phyloP scores from a whole-genome alignment of 331 rosid species.

The Acacia concinna region DNA sequence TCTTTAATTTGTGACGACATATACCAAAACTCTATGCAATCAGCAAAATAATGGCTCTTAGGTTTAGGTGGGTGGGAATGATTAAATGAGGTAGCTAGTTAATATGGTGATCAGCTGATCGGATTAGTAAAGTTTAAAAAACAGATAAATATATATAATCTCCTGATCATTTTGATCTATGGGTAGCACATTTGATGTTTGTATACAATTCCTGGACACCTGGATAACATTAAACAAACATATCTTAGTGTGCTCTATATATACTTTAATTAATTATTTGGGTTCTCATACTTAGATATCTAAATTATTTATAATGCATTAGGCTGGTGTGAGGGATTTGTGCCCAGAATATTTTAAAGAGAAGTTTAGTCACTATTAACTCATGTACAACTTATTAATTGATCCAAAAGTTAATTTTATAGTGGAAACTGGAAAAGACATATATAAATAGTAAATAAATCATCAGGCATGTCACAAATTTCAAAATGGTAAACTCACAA shows the following conservation, averaged over 20 bases:
- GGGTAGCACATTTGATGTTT: not conserved
- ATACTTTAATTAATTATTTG: not conserved
- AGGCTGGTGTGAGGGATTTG: not conserved
- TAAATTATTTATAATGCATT: not conserved
- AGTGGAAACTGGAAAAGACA: not conserved
- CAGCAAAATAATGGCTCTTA: not conserved
- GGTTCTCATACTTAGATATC: not conserved
- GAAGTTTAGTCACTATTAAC: not conserved
- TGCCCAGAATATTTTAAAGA: not conserved
- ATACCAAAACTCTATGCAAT: not conserved
- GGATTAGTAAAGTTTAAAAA: not conserved
- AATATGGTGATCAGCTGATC: not conserved
- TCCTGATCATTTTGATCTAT: not conserved
- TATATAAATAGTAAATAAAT: not conserved
- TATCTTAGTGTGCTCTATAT: not conserved
- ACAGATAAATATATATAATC: not conserved
- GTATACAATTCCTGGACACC: not conserved
- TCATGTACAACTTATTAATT: not conserved
- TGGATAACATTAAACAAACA: not conserved
- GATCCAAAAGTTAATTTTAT: not conserved
- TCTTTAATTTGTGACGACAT: not conserved
- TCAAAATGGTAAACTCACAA: not conserved
- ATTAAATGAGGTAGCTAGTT: not conserved
- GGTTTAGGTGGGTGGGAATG: not conserved
- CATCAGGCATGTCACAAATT: not conserved